phyloP scores from a whole-genome alignment of 2,329 filamentous ascomycete species.

The Colletotrichum sp. region DNA sequence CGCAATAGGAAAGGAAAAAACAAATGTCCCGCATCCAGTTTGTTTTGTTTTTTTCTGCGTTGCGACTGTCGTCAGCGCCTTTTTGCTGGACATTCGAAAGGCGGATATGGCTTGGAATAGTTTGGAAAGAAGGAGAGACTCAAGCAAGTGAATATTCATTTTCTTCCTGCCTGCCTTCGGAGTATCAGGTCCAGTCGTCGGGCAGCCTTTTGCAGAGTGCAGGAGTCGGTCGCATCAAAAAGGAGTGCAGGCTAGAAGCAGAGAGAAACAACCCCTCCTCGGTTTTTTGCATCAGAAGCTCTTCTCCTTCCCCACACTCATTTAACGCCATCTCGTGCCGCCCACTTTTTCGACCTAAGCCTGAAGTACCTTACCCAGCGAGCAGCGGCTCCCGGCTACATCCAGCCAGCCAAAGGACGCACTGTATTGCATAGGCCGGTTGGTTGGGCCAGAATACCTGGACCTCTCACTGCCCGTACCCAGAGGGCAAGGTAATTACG shows the following conservation, averaged over 20 bases:
- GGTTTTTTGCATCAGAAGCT: slow-evolving; percentile 6
- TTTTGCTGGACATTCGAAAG: neutral
- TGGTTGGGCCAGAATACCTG: neutral
- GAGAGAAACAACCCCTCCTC: slow-evolving; percentile 15
- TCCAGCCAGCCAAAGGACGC: neutral
- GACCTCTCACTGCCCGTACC: neutral
- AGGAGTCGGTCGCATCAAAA: neutral
- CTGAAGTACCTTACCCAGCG: neutral
- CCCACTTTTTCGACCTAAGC: neutral
- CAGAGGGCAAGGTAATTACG: neutral
- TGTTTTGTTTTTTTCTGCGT: slow-evolving; percentile 1
- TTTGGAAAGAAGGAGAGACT: neutral
- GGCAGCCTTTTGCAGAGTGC: neutral
- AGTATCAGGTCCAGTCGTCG: neutral
- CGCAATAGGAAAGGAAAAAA: slow-evolving; percentile 20
- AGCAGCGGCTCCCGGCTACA: neutral
- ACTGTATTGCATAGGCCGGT: neutral
- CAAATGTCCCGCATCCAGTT: slow-evolving; percentile 8
- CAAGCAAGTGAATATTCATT: rapidly evolving
- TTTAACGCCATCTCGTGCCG: slow-evolving; percentile 1
- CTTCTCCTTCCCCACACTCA: slow-evolving; percentile 22
- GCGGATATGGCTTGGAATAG: no score
- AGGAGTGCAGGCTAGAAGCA: slow-evolving; percentile 2
- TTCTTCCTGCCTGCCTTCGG: neutral
- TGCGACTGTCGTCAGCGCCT: neutral